Percentiles rank a stretch among this genome's conserved stretches.
These are phyloP conservation scores for Scedosporium boydii DNA, from an alignment of 2,329 filamentous ascomycete genomes.

Conservation along the genomic window DNA sequence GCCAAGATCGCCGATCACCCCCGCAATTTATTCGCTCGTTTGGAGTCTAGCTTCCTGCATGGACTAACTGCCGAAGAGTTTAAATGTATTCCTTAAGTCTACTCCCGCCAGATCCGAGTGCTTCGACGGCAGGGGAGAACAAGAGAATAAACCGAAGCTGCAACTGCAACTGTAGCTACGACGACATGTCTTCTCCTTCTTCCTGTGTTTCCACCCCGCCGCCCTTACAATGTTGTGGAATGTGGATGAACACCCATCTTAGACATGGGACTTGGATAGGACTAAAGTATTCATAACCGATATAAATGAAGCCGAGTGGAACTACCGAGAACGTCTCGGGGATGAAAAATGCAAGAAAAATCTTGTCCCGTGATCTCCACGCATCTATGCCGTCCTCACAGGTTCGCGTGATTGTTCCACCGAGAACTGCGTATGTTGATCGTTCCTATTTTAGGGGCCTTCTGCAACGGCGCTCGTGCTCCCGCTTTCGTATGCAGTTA, in stretches of 20 bases:
- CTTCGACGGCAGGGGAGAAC: neutral
- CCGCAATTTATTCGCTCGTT: neutral
- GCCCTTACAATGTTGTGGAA: no score
- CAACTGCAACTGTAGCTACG: no score
- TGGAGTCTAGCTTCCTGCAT: neutral
- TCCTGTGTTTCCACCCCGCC: no score
- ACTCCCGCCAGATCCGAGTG: neutral
- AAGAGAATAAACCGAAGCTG: no score
- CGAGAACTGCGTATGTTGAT: neutral
- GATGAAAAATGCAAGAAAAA: no score
- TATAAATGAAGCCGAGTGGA: no score
- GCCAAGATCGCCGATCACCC: neutral
- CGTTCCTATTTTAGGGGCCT: neutral
- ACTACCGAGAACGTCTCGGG: no score
- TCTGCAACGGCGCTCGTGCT: neutral
- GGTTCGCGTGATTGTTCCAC: neutral
- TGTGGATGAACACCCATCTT: no score
- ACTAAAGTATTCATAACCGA: no score
- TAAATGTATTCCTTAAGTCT: neutral
- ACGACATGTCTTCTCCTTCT: no score
- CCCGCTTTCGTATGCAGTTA: neutral
- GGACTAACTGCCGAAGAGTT: neutral
- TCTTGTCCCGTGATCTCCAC: no score
- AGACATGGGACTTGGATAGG: no score
- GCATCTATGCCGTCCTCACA: neutral